Evolutionary conservation across 2,329 filamentous ascomycete species (phyloP).

Genomic region (Verticillium alfalfae): DNA sequence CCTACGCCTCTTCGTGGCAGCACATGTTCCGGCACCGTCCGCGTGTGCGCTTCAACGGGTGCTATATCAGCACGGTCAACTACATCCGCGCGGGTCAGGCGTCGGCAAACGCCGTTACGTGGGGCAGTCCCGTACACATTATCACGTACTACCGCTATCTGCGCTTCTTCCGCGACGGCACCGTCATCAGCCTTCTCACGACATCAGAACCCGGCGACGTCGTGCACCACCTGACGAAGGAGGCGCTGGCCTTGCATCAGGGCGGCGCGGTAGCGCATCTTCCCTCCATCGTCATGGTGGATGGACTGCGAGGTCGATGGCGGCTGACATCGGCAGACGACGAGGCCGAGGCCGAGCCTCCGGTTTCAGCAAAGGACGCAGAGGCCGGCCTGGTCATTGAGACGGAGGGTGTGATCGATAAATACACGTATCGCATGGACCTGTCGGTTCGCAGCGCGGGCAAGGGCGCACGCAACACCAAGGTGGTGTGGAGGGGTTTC

Average conservation of each 20-base stretch:
- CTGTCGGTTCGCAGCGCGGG: constrained; percentile 63
- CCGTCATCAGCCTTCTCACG: constrained; percentile 72
- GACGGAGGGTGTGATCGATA: constrained; percentile 71
- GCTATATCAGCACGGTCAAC: constrained; percentile 96
- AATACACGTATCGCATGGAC: constrained; percentile 84
- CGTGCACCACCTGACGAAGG: constrained; percentile 74
- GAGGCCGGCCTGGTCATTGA: constrained; percentile 76
- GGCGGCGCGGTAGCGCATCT: constrained; percentile 23
- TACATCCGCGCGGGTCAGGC: constrained; percentile 80
- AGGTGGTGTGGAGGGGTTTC: constrained; percentile 81
- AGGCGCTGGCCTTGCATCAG: constrained; percentile 51
- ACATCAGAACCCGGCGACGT: constrained; percentile 81
- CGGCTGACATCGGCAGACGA: constrained; percentile 30
- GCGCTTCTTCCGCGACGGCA: constrained; percentile 88
- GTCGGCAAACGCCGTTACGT: constrained; percentile 64
- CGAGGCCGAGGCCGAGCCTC: constrained; percentile 17
- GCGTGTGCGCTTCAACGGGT: constrained; percentile 86
- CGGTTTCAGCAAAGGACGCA: constrained; percentile 23
- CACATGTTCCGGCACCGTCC: constrained; percentile 77
- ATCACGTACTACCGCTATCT: constrained; percentile 98
- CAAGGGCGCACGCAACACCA: constrained; percentile 70
- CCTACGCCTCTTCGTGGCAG: constrained; percentile 51
- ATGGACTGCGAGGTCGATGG: constrained; percentile 51
- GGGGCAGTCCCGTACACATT: constrained; percentile 82
- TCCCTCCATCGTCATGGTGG: constrained; percentile 56